Evolutionary conservation across 139 green algal species (phyloP), one percentile per base, ranked within the genome.

Genomic region (Chlorella sorokiniana): DNA sequence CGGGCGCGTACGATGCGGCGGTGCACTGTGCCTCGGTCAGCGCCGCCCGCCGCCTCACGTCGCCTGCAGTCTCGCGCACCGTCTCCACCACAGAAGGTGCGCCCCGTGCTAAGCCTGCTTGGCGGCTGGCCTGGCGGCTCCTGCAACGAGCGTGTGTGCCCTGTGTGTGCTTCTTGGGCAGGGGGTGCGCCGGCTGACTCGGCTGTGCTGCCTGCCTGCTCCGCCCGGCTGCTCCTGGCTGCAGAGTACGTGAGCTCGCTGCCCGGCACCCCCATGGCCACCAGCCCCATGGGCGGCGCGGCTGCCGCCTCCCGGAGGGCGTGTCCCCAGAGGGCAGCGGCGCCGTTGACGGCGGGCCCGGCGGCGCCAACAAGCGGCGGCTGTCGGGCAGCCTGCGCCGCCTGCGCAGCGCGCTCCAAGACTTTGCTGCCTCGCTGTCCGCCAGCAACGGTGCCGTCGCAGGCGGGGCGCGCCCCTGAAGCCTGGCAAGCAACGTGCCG

Each of bases 11-110:
- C 81, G 94, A 98, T 72, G 94, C 94, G 16, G 94, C 94, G 4
- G 94, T 98, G 61, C 92, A 97, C 88, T 98, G 94, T 72, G 94
- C 94, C 14, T 93, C 90, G 1, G 89, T 98, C 6, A 96, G 92
- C 14, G 94, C 94, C 38, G 94, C 94, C 4, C 90, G 94, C 14
- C 91, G 94, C 71, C 88, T 92, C 25, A 59, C 83, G 2, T 78
- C 51, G 25, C 64, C 83, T 6, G 41, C 35, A 52, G 65, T 81
- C 40, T 76, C 82, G 2, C 73, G 82, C 35, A 83, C 82, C 31
- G 52, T 42, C 37, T 79, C 73, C 6, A 14, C 38, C 0, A 38
- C 54, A 27, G 73, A 79, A 48, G 73, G 73, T 79, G 42, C 11
- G 69, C 54, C 31, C 25, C 9, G 18, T 8, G 54, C 4, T 63